Percentiles rank a stretch among this genome's conserved stretches.
These are phyloP conservation scores for Colletotrichum sp. DNA, from an alignment of 2,329 filamentous ascomycete species.

Conservation along the genomic window DNA sequence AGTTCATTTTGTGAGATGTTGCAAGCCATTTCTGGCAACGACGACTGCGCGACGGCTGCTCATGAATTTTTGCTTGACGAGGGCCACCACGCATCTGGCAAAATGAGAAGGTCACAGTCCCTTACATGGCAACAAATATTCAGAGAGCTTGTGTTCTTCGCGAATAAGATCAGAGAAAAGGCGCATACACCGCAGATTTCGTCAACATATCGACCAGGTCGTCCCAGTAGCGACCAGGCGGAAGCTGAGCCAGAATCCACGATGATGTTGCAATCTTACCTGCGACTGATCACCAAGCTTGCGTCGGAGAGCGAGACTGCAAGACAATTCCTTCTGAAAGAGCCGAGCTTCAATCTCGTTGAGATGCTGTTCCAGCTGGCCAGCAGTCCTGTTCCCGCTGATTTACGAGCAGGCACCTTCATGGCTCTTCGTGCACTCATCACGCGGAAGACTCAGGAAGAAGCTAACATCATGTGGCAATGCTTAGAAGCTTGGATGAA, in stretches of 20 bases:
- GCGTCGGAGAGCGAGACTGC: slow-evolving; percentile 75
- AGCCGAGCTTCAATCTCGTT: slow-evolving; percentile 69
- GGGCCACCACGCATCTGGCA: slow-evolving; percentile 72
- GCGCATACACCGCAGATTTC: slow-evolving; percentile 60
- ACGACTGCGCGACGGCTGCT: slow-evolving; percentile 81
- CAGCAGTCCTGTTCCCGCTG: slow-evolving; percentile 75
- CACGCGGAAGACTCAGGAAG: slow-evolving; percentile 70
- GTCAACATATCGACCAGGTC: slow-evolving; percentile 58
- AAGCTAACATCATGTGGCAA: slow-evolving; percentile 79
- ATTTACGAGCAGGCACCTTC: slow-evolving; percentile 85
- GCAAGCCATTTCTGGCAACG: slow-evolving; percentile 82
- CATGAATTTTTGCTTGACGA: slow-evolving; percentile 93
- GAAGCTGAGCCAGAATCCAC: slow-evolving; percentile 89
- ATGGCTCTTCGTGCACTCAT: slow-evolving; percentile 78
- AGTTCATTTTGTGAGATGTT: slow-evolving; percentile 98
- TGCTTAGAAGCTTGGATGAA: slow-evolving; percentile 81
- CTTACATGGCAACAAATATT: slow-evolving; percentile 95
- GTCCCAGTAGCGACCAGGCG: slow-evolving; percentile 69
- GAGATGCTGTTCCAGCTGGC: slow-evolving; percentile 80
- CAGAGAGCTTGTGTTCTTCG: slow-evolving; percentile 85
- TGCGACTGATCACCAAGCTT: slow-evolving; percentile 85
- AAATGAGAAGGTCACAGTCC: slow-evolving; percentile 81
- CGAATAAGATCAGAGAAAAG: slow-evolving; percentile 77
- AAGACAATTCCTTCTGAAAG: slow-evolving; percentile 74
- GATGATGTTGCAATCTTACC: slow-evolving; percentile 96